Percentiles rank a stretch among this genome's conserved stretches.
These are phyloP conservation scores for Clarkia xantiana DNA, from an alignment of 345 rosid species.

Conservation along the genomic window DNA sequence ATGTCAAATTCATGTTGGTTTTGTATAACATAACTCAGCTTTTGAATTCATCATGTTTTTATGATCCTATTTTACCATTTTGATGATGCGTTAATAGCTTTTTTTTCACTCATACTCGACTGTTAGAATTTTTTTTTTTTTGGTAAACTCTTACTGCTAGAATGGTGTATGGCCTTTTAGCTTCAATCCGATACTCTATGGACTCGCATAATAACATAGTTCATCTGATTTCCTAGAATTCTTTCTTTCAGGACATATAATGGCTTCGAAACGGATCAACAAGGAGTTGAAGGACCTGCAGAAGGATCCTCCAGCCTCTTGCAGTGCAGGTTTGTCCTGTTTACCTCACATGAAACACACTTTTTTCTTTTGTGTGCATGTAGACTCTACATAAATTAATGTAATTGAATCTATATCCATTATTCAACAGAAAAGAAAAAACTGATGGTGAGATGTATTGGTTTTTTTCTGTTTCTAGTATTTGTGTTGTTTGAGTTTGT, in stretches of 20 bases:
- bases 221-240: too few relatives aligned
- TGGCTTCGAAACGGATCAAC: slow-evolving; percentile 7
- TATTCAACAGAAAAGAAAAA: too few relatives aligned
- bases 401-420: too few relatives aligned
- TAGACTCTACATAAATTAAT: too few relatives aligned
- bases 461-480: too few relatives aligned
- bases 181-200: background rate
- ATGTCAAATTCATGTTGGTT: background rate
- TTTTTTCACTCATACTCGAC: too few relatives aligned
- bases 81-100: too few relatives aligned
- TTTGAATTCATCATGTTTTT: background rate
- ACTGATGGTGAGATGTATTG: too few relatives aligned
- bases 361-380: background rate
- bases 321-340: slow-evolving; percentile 8
- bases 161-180: background rate
- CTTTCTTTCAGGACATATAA: background rate
- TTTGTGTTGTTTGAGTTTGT: background rate
- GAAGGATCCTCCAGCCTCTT: slow-evolving; percentile 9
- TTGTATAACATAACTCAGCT: background rate
- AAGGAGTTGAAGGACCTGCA: slow-evolving; percentile 11
- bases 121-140: too few relatives aligned
- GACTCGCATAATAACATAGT: too few relatives aligned
- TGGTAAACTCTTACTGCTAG: too few relatives aligned
- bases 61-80: background rate
- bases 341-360: background rate